Percentiles rank a stretch among this genome's conserved stretches.
Evolutionary conservation across 345 rosid genomes (phyloP).

Genomic region (Rhodomyrtus tomentosa): DNA sequence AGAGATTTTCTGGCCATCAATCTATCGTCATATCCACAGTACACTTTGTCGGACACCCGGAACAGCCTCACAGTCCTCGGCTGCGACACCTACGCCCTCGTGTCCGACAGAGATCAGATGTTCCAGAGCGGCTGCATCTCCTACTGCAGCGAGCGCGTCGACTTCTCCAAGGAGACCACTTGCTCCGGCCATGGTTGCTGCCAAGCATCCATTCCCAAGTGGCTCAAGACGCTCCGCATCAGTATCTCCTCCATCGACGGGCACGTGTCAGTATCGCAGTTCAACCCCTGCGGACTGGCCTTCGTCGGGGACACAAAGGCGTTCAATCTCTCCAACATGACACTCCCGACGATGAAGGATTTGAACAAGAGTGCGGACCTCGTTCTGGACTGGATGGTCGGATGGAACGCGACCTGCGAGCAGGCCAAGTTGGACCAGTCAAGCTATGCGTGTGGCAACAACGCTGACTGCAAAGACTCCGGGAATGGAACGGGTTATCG

Average conservation of each 20-base stretch:
- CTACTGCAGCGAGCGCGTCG: fast-evolving
- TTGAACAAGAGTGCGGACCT: not conserved
- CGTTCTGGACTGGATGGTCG: not conserved
- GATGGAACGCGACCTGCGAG: fast-evolving
- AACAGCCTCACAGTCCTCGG: not conserved
- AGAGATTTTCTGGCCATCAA: fast-evolving
- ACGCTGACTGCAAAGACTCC: not conserved
- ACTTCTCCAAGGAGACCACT: not conserved
- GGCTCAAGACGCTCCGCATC: fast-evolving
- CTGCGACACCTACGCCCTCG: fast-evolving
- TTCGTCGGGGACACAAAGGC: not conserved
- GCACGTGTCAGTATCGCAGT: fast-evolving
- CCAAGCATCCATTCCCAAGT: not conserved
- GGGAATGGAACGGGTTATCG: not conserved
- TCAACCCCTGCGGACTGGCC: not conserved
- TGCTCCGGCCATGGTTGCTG: not conserved
- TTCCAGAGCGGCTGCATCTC: not conserved
- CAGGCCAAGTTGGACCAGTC: not conserved
- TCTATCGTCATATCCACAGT: not conserved
- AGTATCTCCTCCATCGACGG: fast-evolving
- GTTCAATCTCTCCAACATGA: not conserved
- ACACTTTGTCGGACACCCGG: not conserved
- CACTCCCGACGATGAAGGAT: not conserved
- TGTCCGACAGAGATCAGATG: fast-evolving
- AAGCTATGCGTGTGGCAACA: not conserved